A percentile compares a stretch with the other conserved stretches of the same genome.
Conservation (phyloP, 2,329 filamentous ascomycete genomes). For the Tricladium varicosporioides region DNA sequence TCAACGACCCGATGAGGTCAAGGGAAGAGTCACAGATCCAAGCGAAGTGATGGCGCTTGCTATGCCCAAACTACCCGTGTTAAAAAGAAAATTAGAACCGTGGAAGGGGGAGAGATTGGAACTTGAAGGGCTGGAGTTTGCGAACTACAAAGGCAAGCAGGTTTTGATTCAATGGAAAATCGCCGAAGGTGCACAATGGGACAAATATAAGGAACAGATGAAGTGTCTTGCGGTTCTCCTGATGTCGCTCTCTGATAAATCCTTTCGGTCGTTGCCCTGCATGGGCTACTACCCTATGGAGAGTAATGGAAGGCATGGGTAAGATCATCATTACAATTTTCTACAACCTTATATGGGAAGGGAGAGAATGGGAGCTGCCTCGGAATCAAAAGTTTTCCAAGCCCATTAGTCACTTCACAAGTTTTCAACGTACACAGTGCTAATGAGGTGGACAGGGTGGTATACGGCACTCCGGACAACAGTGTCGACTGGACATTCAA, state of each 20-base stretch:
- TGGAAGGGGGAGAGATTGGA: not conserved
- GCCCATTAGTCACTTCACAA: too few species aligned
- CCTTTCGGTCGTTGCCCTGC: conserved; percentile 14
- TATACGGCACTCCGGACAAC: too few species aligned
- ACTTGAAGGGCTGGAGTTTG: too few species aligned
- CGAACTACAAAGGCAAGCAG: conserved; percentile 8
- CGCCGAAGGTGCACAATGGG: conserved; percentile 3
- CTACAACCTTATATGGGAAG: not conserved
- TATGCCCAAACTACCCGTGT: not conserved
- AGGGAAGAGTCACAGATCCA: not conserved
- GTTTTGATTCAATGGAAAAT: conserved; percentile 20
- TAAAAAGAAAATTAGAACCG: not conserved
- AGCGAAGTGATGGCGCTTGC: not conserved
- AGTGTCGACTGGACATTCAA: too few species aligned
- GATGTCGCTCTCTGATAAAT: conserved; percentile 4
- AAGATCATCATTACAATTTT: conserved; percentile 10
- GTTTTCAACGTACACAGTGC: too few species aligned
- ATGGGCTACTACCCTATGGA: conserved; percentile 13
- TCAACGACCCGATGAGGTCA: not conserved
- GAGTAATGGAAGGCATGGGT: conserved; percentile 12
- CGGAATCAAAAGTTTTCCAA: too few species aligned
- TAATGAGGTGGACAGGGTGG: too few species aligned
- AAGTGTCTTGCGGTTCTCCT: conserved; percentile 16
- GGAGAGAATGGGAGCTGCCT: too few species aligned
- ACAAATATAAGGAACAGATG: conserved; percentile 11